Percentiles rank a stretch among this genome's conserved stretches.
Conservation (phyloP, 257 asterid species). For the Solanum sejunctum region DNA sequence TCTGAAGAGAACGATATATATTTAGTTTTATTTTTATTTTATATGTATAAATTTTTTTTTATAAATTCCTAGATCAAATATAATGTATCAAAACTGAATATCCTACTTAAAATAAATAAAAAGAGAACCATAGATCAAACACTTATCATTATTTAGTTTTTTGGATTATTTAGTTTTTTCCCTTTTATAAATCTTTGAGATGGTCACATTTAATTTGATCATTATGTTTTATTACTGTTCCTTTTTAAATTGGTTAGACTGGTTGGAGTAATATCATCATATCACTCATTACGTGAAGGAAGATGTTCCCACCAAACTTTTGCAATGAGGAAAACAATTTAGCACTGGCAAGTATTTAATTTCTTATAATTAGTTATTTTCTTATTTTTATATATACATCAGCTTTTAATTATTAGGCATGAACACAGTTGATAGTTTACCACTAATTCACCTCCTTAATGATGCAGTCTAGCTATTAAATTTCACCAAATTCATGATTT, state of each 20-base stretch:
- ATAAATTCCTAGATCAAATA: too few relatives aligned
- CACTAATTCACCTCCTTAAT: not conserved
- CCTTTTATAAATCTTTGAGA: not conserved
- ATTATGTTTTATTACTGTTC: not conserved
- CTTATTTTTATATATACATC: not conserved
- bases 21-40: too few relatives aligned
- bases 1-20: too few relatives aligned
- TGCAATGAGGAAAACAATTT: not conserved
- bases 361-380: too few relatives aligned
- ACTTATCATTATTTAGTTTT: not conserved
- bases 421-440: not conserved
- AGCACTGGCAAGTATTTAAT: not conserved
- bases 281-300: not conserved
- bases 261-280: not conserved
- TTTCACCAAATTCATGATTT: not conserved
- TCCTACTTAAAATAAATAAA: not conserved
- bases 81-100: not conserved
- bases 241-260: not conserved
- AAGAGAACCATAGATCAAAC: not conserved
- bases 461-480: not conserved
- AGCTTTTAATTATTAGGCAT: not conserved
- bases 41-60: too few relatives aligned
- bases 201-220: not conserved
- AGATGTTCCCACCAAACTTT: not conserved
- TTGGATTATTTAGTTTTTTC: not conserved